Evolutionary conservation across 2,329 filamentous ascomycete species (phyloP).

Genomic region (Juglanconis sp.): DNA sequence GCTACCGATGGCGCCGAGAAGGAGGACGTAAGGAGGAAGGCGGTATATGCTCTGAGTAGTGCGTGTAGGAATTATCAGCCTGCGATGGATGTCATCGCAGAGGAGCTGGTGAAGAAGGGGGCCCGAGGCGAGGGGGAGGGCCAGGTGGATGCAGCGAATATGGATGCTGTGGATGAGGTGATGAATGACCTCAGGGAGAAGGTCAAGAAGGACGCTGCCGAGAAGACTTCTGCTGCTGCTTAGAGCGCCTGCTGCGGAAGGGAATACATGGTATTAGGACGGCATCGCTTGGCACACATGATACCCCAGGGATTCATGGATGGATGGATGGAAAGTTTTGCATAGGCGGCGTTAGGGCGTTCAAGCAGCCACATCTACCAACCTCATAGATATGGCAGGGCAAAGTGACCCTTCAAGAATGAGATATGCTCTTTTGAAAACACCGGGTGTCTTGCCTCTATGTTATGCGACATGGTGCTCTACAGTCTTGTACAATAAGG

Average conservation of each 20-base stretch:
- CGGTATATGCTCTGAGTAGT: slow-evolving; percentile 83
- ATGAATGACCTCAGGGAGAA: slow-evolving; percentile 65
- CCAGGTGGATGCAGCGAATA: slow-evolving; percentile 76
- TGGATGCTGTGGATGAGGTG: slow-evolving; percentile 78
- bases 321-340: slow-evolving; percentile 14
- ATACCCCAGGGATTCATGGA: slow-evolving; percentile 13
- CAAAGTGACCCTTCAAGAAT: slow-evolving; percentile 3
- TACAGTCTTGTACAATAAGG: slow-evolving; percentile 19
- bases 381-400: not conserved
- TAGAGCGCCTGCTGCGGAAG: not conserved
- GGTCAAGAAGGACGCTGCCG: slow-evolving; percentile 31
- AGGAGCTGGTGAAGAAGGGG: slow-evolving; percentile 56
- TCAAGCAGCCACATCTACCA: not conserved
- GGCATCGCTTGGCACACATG: not conserved
- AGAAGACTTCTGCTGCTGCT: slow-evolving; percentile 6
- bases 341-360: slow-evolving; percentile 36
- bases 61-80: slow-evolving; percentile 87
- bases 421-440: slow-evolving; percentile 8
- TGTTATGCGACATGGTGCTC: slow-evolving; percentile 16
- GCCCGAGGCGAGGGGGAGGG: slow-evolving; percentile 39
- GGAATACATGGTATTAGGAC: not conserved
- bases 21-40: slow-evolving; percentile 73
- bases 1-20: slow-evolving; percentile 58
- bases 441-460: not conserved
- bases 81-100: slow-evolving; percentile 66